Conservation (phyloP, 495 filamentous ascomycete genomes). For the Entonaema liquescens region DNA sequence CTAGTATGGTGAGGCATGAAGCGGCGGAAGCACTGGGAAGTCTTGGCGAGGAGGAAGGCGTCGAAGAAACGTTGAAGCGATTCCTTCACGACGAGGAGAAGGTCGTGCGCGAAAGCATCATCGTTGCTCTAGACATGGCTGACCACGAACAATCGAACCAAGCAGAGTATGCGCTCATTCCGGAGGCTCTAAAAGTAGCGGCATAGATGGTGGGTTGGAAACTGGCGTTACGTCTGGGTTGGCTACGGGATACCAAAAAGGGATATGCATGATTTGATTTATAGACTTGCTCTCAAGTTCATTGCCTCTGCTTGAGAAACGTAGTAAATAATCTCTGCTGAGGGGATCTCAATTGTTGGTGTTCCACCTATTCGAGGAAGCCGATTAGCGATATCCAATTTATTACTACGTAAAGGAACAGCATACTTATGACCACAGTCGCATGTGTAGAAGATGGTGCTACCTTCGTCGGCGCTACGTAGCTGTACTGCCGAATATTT, state of each 20-base stretch:
- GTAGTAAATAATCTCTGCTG: constrained; percentile 19
- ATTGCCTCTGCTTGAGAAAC: constrained; percentile 4
- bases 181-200: constrained; percentile 58
- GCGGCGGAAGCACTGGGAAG: constrained; percentile 98
- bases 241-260: constrained; percentile 36
- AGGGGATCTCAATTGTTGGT: constrained; percentile 62
- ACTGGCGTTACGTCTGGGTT: constrained; percentile 40
- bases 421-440: constrained; percentile 84
- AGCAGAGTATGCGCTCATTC: constrained; percentile 89
- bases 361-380: constrained; percentile 61
- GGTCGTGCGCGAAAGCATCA: constrained; percentile 92
- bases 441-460: constrained; percentile 87
- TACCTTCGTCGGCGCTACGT: constrained; percentile 93
- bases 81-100: constrained; percentile 91
- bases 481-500: constrained; percentile 86
- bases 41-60: constrained; percentile 90
- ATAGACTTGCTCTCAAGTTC: constrained; percentile 6
- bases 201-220: constrained; percentile 39
- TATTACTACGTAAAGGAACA: not conserved
- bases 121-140: constrained; percentile 97
- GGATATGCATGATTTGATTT: constrained; percentile 30
- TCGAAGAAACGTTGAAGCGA: constrained; percentile 81
- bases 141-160: constrained; percentile 92
- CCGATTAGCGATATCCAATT: constrained; percentile 44
- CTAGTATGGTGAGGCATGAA: constrained; percentile 96